Evolutionary conservation across 345 rosid species (phyloP).

Genomic region (Arabidopsis thaliana): TAIR10.1 NC_003070.9:25392001-25392500

Average conservation of each 20-base stretch:
- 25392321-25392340: not conserved
- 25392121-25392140: slow-evolving; percentile 80
- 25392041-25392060: slow-evolving; percentile 65
- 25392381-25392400: slow-evolving; percentile 30
- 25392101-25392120: slow-evolving; percentile 93
- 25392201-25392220: slow-evolving; percentile 85
- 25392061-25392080: slow-evolving; percentile 83
- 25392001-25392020: slow-evolving; percentile 85
- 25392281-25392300: slow-evolving; percentile 87
- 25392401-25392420: slow-evolving; percentile 95
- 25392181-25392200: slow-evolving; percentile 86
- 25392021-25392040: slow-evolving; percentile 75
- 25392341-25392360: not conserved
- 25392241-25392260: slow-evolving; percentile 94
- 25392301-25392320: slow-evolving; percentile 71
- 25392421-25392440: slow-evolving; percentile 88
- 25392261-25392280: slow-evolving; percentile 96
- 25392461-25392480: slow-evolving; percentile 71
- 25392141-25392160: slow-evolving; percentile 67
- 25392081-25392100: slow-evolving; percentile 94
- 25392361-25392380: slow-evolving; percentile 22
- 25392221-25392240: slow-evolving; percentile 87
- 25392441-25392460: slow-evolving; percentile 82
- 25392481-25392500: slow-evolving; percentile 6
- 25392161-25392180: slow-evolving; percentile 91